Evolutionary conservation across 1,284 basidiomycete species (phyloP).

Genomic region (Cutaneotrichosporon sp.): DNA sequence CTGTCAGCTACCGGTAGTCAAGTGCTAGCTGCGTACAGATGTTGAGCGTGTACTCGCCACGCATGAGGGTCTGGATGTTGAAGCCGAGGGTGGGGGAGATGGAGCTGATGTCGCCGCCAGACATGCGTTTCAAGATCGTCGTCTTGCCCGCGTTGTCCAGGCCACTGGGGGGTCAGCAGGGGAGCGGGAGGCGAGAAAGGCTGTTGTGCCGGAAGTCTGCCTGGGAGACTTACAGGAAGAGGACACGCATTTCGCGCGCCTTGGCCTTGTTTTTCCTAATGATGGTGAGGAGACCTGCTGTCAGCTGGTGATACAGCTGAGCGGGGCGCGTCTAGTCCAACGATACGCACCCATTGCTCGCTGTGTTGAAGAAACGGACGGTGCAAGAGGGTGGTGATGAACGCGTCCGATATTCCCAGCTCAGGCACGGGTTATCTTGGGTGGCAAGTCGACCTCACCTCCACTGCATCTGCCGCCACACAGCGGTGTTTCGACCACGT

Average conservation of each 20-base stretch:
- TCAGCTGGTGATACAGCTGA: conserved; percentile 3
- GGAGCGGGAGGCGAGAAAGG: neutral
- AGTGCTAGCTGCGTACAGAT: conserved; percentile 68
- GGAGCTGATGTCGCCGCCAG: conserved; percentile 80
- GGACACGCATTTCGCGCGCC: conserved; percentile 91
- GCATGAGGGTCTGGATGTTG: conserved; percentile 95
- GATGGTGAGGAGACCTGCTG: conserved; percentile 82
- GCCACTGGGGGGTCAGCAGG: conserved; percentile 62
- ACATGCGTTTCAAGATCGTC: conserved; percentile 93
- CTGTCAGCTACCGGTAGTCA: neutral
- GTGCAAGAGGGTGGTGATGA: neutral
- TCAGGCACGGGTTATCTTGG: conserved; percentile 2
- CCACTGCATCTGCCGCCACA: neutral
- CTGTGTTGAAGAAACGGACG: neutral
- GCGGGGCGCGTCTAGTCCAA: neutral
- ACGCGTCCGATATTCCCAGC: neutral
- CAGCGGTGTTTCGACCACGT: conserved; percentile 4
- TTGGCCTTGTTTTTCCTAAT: conserved; percentile 95
- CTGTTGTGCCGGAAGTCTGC: too few species aligned
- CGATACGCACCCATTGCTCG: neutral
- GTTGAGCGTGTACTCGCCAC: conserved; percentile 89
- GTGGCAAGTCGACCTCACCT: neutral
- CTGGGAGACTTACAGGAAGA: conserved; percentile 78
- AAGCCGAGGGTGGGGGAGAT: conserved; percentile 96
- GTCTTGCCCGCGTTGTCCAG: conserved; percentile 99